Base-by-base conservation (phyloP, 345 rosid species). In the Acer saccharum region DNA sequence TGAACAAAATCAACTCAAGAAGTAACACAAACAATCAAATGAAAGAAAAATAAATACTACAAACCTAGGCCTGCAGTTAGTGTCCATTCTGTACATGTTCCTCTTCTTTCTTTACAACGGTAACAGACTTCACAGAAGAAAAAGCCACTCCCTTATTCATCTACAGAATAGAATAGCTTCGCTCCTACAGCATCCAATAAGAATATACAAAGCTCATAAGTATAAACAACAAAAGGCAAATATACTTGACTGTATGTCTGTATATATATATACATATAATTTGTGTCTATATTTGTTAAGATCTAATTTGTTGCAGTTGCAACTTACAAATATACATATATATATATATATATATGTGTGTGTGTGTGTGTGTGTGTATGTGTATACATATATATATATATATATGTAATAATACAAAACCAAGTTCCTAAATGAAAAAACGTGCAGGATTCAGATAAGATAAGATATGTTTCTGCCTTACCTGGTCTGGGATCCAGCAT, bases 1-100 rank as follows among this genome's bases (percentile, higher is more conserved):
- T 63, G 41, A 50, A 25, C 67, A 70, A 17, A 41, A 16, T 1
- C 25, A 23, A 35, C 54, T 65, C 20, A 43, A 18, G n/a, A 11
- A 1, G 10, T 41, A 60, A 52, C 21, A 21, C 58, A 21, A 23
- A 11, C 41, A 75, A 58, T 54, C 41, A 14, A 23, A 68, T 4
- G 46, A 48, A 65, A 23, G 4, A 23, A 46, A 3, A 76, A 62
- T 64, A 68, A 55, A 18, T 16, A 63, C 39, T 18, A 39, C 79
- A 64, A 79, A 86, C 89, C 89, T 70, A 79, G 20, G 43, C 55
- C 81, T 20, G 76, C 76, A 68, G 83, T 80, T 77, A 74, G 63
- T 41, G 44, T 52, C 75, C 80, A 81, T 78, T 46, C 66, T 86
- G 85, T 78, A 86, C 87, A 86, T 72, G 75, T 52, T 75, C 68